Evolutionary conservation across 208 protist genomes (phyloP).

Genomic region (Blastocrithidia nonstop): DNA sequence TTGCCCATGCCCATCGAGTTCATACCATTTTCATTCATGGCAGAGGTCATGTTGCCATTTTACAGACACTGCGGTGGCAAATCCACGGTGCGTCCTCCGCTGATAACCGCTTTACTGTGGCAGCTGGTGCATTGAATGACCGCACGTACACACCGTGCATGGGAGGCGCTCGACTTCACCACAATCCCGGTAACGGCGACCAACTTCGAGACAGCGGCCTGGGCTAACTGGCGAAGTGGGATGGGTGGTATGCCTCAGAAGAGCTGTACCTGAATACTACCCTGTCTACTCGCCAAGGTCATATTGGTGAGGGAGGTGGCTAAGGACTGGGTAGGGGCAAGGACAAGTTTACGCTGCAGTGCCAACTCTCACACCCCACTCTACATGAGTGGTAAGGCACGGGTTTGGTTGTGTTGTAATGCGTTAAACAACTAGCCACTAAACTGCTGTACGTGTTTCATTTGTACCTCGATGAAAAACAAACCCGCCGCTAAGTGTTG

Average conservation of each 20-base stretch:
- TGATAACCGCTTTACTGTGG: constrained; percentile 71
- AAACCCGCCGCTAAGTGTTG: constrained; percentile 62
- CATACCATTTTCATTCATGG: no score
- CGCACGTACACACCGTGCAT: constrained; percentile 65
- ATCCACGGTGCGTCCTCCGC: constrained; percentile 35
- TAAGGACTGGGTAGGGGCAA: constrained; percentile 19
- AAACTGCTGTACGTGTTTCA: constrained; percentile 77
- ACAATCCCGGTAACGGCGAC: constrained; percentile 84
- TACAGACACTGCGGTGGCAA: constrained; percentile 79
- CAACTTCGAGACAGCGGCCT: constrained; percentile 58
- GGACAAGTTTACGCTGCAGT: constrained; percentile 47
- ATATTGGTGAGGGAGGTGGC: not conserved
- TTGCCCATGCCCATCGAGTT: constrained; percentile 8
- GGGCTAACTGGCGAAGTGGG: constrained; percentile 62
- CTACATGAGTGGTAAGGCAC: constrained; percentile 70
- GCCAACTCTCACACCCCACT: constrained; percentile 70
- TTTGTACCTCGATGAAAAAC: constrained; percentile 78
- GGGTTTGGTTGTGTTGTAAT: constrained; percentile 49
- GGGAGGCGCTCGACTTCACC: constrained; percentile 67
- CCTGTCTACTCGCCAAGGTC: constrained; percentile 14
- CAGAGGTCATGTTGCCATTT: constrained; percentile 55
- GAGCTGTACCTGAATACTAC: constrained; percentile 76
- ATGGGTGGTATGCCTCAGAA: constrained; percentile 74
- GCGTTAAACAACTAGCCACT: constrained; percentile 48
- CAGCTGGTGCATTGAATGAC: constrained; percentile 86